Conservation (phyloP, 2,329 filamentous ascomycete species). For the Exutisphaerella laricina region DNA sequence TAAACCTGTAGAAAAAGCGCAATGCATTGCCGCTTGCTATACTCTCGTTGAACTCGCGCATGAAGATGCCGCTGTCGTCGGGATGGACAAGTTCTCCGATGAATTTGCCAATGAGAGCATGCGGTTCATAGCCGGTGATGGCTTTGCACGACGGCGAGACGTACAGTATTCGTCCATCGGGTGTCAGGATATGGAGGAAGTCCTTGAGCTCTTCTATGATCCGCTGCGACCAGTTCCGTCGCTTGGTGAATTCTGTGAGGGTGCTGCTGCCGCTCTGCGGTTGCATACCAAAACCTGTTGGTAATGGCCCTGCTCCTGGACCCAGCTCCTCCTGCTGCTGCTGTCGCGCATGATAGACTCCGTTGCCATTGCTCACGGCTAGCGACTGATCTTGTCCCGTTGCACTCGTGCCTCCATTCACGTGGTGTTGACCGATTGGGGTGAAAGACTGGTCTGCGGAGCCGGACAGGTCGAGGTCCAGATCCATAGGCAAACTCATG, state of each 20-base stretch:
- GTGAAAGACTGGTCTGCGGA: conserved; percentile 24
- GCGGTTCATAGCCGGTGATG: conserved; percentile 68
- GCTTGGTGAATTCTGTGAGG: conserved; percentile 60
- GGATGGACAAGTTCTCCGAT: conserved; percentile 79
- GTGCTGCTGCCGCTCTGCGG: conserved; percentile 47
- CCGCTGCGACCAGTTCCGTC: conserved; percentile 76
- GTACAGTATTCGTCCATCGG: conserved; percentile 77
- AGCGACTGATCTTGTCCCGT: conserved; percentile 18
- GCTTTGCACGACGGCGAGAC: conserved; percentile 71
- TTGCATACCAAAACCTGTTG: conserved; percentile 48
- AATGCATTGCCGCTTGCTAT: conserved; percentile 75
- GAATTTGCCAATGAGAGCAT: conserved; percentile 67
- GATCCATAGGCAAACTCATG: conserved; percentile 43
- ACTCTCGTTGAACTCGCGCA: conserved; percentile 82
- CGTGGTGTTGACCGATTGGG: conserved; percentile 20
- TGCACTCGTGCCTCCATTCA: conserved; percentile 23
- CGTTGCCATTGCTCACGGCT: conserved; percentile 20
- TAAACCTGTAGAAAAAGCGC: conserved; percentile 80
- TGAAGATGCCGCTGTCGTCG: conserved; percentile 76
- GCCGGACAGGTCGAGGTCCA: conserved; percentile 34
- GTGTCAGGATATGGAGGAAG: conserved; percentile 78
- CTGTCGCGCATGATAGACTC: conserved; percentile 25
- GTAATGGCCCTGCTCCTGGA: conserved; percentile 51
- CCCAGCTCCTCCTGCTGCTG: conserved; percentile 34
- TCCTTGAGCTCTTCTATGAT: conserved; percentile 87